phyloP scores from a whole-genome alignment of 805 yeast species.

The Grigorovia transvaalensis region DNA sequence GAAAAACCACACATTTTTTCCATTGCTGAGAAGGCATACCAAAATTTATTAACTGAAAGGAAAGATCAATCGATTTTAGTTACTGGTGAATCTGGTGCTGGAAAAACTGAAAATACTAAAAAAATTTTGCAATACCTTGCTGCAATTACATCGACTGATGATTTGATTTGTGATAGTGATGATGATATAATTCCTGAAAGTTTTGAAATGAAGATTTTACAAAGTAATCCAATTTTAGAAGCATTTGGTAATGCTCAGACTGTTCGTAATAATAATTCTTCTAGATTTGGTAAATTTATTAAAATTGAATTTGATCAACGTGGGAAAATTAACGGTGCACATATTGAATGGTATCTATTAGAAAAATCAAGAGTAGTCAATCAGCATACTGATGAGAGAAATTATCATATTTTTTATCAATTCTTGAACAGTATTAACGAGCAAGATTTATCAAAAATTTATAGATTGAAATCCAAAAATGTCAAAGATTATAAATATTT shows the following conservation, averaged over 20 bases:
- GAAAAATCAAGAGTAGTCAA: slow-evolving; percentile 88
- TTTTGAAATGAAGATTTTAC: slow-evolving; percentile 77
- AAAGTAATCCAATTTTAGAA: slow-evolving; percentile 92
- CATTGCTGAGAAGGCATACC: slow-evolving; percentile 75
- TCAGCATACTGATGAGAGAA: slow-evolving; percentile 70
- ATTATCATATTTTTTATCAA: slow-evolving; percentile 90
- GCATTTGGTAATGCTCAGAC: slow-evolving; percentile 97
- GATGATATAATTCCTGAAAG: slow-evolving; percentile 25
- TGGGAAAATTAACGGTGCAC: slow-evolving; percentile 74
- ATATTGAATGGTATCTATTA: slow-evolving; percentile 85
- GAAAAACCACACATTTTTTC: slow-evolving; percentile 83
- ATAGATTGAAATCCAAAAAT: slow-evolving; percentile 32
- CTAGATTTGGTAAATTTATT: slow-evolving; percentile 93
- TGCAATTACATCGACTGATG: slow-evolving; percentile 44
- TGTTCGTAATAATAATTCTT: slow-evolving; percentile 83
- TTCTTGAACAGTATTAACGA: slow-evolving; percentile 56
- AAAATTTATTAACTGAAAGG: slow-evolving; percentile 55
- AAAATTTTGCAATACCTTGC: slow-evolving; percentile 88
- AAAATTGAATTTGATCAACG: slow-evolving; percentile 61
- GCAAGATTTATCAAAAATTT: slow-evolving; percentile 27
- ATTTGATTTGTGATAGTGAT: slow-evolving; percentile 2
- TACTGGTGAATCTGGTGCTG: slow-evolving; percentile 99
- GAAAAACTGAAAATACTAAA: slow-evolving; percentile 95
- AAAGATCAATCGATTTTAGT: slow-evolving; percentile 85
- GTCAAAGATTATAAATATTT: slow-evolving; percentile 36